These are phyloP conservation scores for Fusarium denticulatum DNA, from an alignment of 2,329 filamentous ascomycete species.

Conservation along the genomic window DNA sequence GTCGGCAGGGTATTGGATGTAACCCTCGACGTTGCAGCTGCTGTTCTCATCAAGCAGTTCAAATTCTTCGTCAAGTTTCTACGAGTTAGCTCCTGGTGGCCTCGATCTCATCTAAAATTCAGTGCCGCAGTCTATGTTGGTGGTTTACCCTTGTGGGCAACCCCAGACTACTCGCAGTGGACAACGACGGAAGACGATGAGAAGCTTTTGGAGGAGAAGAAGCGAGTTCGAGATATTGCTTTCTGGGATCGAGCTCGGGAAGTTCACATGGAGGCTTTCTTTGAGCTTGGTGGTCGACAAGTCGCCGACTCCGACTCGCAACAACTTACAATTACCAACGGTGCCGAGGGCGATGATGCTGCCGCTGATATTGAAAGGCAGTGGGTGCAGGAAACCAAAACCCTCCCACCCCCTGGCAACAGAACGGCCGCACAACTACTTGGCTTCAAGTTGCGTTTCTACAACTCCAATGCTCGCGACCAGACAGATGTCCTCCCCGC, in stretches of 20 bases:
- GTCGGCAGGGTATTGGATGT: conserved; percentile 95
- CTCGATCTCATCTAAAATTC: conserved; percentile 65
- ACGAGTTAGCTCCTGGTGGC: conserved; percentile 96
- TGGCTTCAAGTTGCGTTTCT: conserved; percentile 97
- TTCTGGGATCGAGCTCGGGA: conserved; percentile 88
- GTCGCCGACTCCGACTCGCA: conserved; percentile 68
- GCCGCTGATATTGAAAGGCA: conserved; percentile 68
- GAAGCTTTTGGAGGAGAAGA: conserved; percentile 63
- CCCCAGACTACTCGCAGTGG: conserved; percentile 75
- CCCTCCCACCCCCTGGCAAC: conserved; percentile 85
- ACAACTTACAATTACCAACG: conserved; percentile 52
- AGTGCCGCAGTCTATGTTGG: conserved; percentile 60
- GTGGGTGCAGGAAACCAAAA: conserved; percentile 85
- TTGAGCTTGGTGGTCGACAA: conserved; percentile 82
- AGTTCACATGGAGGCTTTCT: conserved; percentile 84
- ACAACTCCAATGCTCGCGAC: conserved; percentile 81
- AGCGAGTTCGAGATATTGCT: conserved; percentile 71
- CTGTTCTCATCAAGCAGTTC: conserved; percentile 90
- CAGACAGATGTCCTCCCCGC: conserved; percentile 83
- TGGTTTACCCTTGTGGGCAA: conserved; percentile 86
- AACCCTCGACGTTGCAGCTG: conserved; percentile 93
- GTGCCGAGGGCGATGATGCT: conserved; percentile 52
- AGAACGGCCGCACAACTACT: conserved; percentile 92
- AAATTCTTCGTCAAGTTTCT: conserved; percentile 95
- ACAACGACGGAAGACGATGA: conserved; percentile 75